Evolutionary conservation across 805 yeast species (phyloP).

Genomic region (Candida anglica): DNA sequence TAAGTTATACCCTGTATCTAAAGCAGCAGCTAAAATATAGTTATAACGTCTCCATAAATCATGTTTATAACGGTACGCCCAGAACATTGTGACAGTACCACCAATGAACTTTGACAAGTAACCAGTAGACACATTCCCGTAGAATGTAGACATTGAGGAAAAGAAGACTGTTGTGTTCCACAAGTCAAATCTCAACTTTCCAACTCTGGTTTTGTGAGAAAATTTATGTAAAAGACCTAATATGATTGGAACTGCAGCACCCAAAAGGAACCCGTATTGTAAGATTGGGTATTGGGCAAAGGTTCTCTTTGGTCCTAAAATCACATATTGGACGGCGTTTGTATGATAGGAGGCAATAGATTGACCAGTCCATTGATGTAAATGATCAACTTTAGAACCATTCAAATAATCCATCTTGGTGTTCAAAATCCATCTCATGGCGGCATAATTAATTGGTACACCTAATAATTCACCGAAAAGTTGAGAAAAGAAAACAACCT

Average conservation of each 20-base stretch:
- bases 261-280: conserved; percentile 43
- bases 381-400: conserved; percentile 36
- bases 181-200: conserved; percentile 19
- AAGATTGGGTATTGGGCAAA: conserved; percentile 39
- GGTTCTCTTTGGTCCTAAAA: conserved; percentile 44
- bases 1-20: conserved; percentile 48
- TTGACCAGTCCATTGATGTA: conserved; percentile 53
- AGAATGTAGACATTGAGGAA: conserved; percentile 44
- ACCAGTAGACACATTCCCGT: conserved; percentile 49
- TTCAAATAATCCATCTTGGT: conserved; percentile 32
- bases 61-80: conserved; percentile 35
- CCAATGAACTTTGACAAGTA: conserved; percentile 44
- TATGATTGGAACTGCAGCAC: conserved; percentile 33
- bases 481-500: conserved; percentile 46
- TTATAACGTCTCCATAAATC: conserved; percentile 40
- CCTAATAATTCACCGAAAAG: conserved; percentile 50
- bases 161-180: conserved; percentile 49
- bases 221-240: conserved; percentile 24
- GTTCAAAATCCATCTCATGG: conserved; percentile 43
- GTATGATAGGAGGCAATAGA: conserved; percentile 36
- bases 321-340: conserved; percentile 50
- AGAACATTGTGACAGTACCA: conserved; percentile 46
- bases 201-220: conserved; percentile 16
- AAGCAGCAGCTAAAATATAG: conserved; percentile 48
- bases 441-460: conserved; percentile 48